Evolutionary conservation across 1,284 basidiomycete genomes (phyloP).

Genomic region (Cryptococcus sp.): DNA sequence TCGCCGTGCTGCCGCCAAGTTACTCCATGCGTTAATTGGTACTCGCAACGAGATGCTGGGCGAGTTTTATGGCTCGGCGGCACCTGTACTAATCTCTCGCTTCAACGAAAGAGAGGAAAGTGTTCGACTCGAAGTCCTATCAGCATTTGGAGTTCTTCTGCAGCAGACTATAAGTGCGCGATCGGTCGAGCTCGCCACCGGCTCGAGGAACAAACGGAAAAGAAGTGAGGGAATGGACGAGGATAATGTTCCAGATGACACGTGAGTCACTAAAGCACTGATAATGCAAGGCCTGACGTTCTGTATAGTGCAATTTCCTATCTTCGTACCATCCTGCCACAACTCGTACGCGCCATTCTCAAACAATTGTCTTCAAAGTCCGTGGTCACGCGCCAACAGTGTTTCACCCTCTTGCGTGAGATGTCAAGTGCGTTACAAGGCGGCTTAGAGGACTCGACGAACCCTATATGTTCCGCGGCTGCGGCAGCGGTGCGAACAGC

Average conservation of each 20-base stretch:
- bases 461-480: slow-evolving; percentile 55
- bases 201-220: slow-evolving; percentile 58
- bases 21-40: slow-evolving; percentile 78
- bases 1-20: slow-evolving; percentile 86
- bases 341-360: slow-evolving; percentile 76
- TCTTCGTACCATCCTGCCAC: slow-evolving; percentile 71
- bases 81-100: slow-evolving; percentile 82
- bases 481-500: slow-evolving; percentile 52
- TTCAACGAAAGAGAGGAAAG: slow-evolving; percentile 95
- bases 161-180: slow-evolving; percentile 65
- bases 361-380: slow-evolving; percentile 85
- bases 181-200: slow-evolving; percentile 34
- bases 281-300: neutral
- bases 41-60: slow-evolving; percentile 84
- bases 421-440: slow-evolving; percentile 80
- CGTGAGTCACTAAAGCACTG: slow-evolving; percentile 56
- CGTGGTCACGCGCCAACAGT: slow-evolving; percentile 78
- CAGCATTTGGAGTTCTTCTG: slow-evolving; percentile 77
- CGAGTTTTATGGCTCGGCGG: slow-evolving; percentile 77
- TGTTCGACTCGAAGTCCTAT: slow-evolving; percentile 90
- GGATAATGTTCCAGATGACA: slow-evolving; percentile 62
- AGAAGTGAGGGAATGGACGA: slow-evolving; percentile 70
- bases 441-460: slow-evolving; percentile 71
- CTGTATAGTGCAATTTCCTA: slow-evolving; percentile 17
- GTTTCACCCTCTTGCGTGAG: slow-evolving; percentile 75